These are phyloP conservation scores for Schizothecium vesticola DNA, from an alignment of 495 filamentous ascomycete genomes.

Conservation along the genomic window DNA sequence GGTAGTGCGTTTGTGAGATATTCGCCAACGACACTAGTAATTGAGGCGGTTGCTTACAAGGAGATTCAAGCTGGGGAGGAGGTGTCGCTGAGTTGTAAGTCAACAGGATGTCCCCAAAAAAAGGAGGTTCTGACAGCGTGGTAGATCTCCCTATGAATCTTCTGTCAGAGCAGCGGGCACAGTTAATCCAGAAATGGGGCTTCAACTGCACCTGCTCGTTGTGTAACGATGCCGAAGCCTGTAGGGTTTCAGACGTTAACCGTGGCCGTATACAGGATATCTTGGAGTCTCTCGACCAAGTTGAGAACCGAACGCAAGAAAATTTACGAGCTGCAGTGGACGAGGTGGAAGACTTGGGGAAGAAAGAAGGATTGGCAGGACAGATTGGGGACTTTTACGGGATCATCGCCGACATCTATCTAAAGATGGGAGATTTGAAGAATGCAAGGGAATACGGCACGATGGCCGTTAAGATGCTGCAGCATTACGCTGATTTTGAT, in stretches of 20 bases:
- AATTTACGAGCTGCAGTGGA: slow-evolving; percentile 11
- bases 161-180: slow-evolving; percentile 17
- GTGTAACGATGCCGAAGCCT: slow-evolving; percentile 10
- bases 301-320: slow-evolving; percentile 12
- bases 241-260: slow-evolving; percentile 17
- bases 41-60: slow-evolving; percentile 27
- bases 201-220: slow-evolving; percentile 31
- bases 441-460: slow-evolving; percentile 15
- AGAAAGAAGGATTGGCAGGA: slow-evolving; percentile 21
- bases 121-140: background rate
- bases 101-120: background rate
- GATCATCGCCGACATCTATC: slow-evolving; percentile 20
- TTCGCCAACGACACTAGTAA: slow-evolving; percentile 23
- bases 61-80: slow-evolving; percentile 27
- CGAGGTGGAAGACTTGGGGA: slow-evolving; percentile 18
- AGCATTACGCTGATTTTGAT: slow-evolving; percentile 24
- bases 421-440: slow-evolving; percentile 16
- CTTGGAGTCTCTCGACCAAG: slow-evolving; percentile 21
- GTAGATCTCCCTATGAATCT: slow-evolving; percentile 24
- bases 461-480: slow-evolving; percentile 16
- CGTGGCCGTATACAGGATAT: slow-evolving; percentile 22
- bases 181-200: slow-evolving; percentile 26
- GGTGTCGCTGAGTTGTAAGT: slow-evolving; percentile 27
- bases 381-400: slow-evolving; percentile 26
- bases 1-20: slow-evolving; percentile 12